Evolutionary conservation across 1,139 yeast genomes (phyloP).

Genomic region (Pneumocystis wakefieldiae): DNA sequence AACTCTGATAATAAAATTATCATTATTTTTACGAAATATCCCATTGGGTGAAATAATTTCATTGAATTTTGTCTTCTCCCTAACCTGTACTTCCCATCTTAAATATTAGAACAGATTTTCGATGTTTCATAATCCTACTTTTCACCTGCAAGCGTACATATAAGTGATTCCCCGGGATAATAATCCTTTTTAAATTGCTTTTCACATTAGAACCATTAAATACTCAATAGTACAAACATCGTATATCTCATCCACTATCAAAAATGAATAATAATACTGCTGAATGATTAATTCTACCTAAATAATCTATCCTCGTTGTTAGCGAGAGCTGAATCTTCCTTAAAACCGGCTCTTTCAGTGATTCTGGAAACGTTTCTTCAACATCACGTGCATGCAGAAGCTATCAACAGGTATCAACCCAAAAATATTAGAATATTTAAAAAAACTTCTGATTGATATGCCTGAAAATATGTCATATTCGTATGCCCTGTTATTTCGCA

Average conservation of each 20-base stretch:
- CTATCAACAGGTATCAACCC: neutral
- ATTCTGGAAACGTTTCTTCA: slow-evolving; percentile 75
- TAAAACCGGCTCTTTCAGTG: slow-evolving; percentile 78
- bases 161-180: slow-evolving; percentile 66
- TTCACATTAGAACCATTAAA: neutral
- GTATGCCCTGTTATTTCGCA: slow-evolving; percentile 95
- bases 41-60: slow-evolving; percentile 31
- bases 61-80: slow-evolving; percentile 36
- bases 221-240: slow-evolving; percentile 22
- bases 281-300: slow-evolving; percentile 60
- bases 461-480: slow-evolving; percentile 79
- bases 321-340: slow-evolving; percentile 70
- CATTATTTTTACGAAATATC: slow-evolving; percentile 15
- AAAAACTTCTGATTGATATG: slow-evolving; percentile 50
- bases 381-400: slow-evolving; percentile 31
- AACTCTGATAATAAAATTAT: neutral
- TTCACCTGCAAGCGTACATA: neutral
- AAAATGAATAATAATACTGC: neutral
- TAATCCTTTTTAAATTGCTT: slow-evolving; percentile 63
- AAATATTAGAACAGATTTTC: slow-evolving; percentile 37
- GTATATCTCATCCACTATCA: slow-evolving; percentile 6
- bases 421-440: neutral
- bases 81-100: slow-evolving; percentile 36
- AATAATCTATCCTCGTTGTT: slow-evolving; percentile 67
- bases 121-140: slow-evolving; percentile 18